A percentile compares a stretch with the other conserved stretches of the same genome.
Conservation (phyloP, 805 yeast species). For the Pichia scutulata region DNA sequence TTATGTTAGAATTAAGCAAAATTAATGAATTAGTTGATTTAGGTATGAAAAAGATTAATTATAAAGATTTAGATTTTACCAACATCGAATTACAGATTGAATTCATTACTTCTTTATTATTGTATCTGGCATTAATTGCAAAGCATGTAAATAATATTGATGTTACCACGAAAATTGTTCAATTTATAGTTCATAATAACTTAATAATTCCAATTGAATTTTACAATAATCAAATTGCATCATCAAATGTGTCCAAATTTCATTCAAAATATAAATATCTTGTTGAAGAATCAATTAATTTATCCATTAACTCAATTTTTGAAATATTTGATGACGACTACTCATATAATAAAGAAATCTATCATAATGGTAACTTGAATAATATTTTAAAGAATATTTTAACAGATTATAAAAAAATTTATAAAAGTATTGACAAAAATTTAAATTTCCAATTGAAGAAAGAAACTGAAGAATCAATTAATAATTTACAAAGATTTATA, state of each 20-base stretch:
- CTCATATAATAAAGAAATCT: slow-evolving; percentile 62
- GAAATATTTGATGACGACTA: slow-evolving; percentile 77
- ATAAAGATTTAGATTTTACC: slow-evolving; percentile 4
- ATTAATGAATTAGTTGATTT: slow-evolving; percentile 1
- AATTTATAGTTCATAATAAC: slow-evolving; percentile 22
- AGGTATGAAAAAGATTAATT: neutral
- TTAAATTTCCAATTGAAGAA: slow-evolving; percentile 47
- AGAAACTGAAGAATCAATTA: slow-evolving; percentile 57
- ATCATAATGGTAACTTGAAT: slow-evolving; percentile 46
- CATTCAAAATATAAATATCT: slow-evolving; percentile 20
- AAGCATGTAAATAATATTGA: slow-evolving; percentile 15
- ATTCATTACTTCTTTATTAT: slow-evolving; percentile 16
- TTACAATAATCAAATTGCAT: slow-evolving; percentile 5
- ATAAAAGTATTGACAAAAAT: slow-evolving; percentile 63
- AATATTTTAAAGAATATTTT: slow-evolving; percentile 34
- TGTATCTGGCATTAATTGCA: slow-evolving; percentile 22
- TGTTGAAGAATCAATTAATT: slow-evolving; percentile 34
- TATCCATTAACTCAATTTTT: slow-evolving; percentile 56
- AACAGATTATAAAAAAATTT: slow-evolving; percentile 42
- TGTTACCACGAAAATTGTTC: slow-evolving; percentile 15
- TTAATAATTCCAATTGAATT: slow-evolving; percentile 15
- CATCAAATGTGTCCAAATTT: slow-evolving; percentile 12
- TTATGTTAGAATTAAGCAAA: neutral
- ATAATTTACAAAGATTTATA: slow-evolving; percentile 67
- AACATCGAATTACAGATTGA: slow-evolving; percentile 14